These are phyloP conservation scores for Xerocomellus dryophilus DNA, from an alignment of 768 basidiomycete genomes.

Conservation along the genomic window DNA sequence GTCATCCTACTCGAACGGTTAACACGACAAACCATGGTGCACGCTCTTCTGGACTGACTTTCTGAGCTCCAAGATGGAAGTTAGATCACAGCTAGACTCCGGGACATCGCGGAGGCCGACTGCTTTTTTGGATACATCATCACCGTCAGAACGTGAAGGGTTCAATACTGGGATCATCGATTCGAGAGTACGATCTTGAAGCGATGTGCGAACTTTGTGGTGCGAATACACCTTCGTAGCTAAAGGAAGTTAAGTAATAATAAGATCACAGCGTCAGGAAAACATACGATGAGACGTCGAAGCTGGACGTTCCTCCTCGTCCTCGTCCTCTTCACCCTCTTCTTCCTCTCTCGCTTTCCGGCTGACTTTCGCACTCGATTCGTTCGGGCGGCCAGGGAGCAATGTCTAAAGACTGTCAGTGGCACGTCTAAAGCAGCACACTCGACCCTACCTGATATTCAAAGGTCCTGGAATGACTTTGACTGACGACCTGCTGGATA, in stretches of 20 bases:
- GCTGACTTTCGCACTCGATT: slow-evolving; percentile 20
- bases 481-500: slow-evolving; percentile 63
- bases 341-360: slow-evolving; percentile 41
- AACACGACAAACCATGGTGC: slow-evolving; percentile 58
- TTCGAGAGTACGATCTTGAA: slow-evolving; percentile 86
- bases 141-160: slow-evolving; percentile 42
- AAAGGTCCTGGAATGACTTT: slow-evolving; percentile 65
- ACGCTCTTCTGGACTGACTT: slow-evolving; percentile 53
- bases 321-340: slow-evolving; percentile 32
- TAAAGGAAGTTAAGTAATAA: slow-evolving; percentile 7
- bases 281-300: slow-evolving; percentile 26
- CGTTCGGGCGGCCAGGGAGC: slow-evolving; percentile 50
- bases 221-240: slow-evolving; percentile 65
- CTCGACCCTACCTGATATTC: slow-evolving; percentile 59
- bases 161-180: slow-evolving; percentile 83
- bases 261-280: neutral
- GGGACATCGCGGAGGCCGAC: slow-evolving; percentile 51
- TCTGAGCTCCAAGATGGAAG: slow-evolving; percentile 70
- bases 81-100: slow-evolving; percentile 74
- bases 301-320: slow-evolving; percentile 29
- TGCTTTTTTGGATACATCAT: slow-evolving; percentile 17
- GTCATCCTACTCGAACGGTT: neutral
- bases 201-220: slow-evolving; percentile 89
- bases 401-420: slow-evolving; percentile 44
- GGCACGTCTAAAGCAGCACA: neutral